Conservation (phyloP, 768 basidiomycete genomes). For the Panaeolus cyanescens region DNA sequence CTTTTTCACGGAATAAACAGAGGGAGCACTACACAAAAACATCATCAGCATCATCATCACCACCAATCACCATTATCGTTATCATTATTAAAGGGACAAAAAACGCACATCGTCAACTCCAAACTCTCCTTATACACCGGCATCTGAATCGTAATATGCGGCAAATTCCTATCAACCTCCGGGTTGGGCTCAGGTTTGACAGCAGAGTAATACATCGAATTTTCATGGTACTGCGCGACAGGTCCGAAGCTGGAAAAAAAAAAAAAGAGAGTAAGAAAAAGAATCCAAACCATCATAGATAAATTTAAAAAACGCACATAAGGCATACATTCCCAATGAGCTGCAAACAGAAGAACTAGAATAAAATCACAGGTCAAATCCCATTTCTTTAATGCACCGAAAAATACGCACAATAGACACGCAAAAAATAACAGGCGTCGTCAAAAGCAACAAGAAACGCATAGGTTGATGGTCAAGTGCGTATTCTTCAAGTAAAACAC, state of each 20-base stretch:
- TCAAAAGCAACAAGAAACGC: constrained; percentile 67
- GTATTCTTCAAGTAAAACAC: constrained; percentile 66
- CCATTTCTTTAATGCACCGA: background rate
- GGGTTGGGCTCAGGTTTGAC: constrained; percentile 65
- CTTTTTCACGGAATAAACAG: constrained; percentile 78
- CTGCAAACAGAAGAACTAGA: constrained; percentile 76
- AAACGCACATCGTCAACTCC: constrained; percentile 67
- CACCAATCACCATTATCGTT: background rate
- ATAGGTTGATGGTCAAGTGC: constrained; percentile 61
- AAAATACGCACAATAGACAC: constrained; percentile 64
- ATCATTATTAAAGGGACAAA: background rate
- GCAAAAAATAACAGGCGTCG: constrained; percentile 74
- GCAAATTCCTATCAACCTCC: constrained; percentile 67
- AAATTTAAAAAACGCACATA: constrained; percentile 33
- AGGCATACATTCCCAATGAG: constrained; percentile 67
- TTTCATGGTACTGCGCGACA: constrained; percentile 81
- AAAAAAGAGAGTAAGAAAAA: constrained; percentile 14
- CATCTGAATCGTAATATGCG: constrained; percentile 80
- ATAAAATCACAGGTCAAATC: background rate
- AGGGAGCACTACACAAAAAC: constrained; percentile 73
- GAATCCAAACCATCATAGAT: constrained; percentile 20
- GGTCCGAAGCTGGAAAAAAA: constrained; percentile 58
- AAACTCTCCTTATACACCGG: constrained; percentile 89
- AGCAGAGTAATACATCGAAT: constrained; percentile 82
- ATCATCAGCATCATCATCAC: background rate